Evolutionary conservation across 2,329 filamentous ascomycete genomes (phyloP).

Genomic region (Ascochyta lentis): DNA sequence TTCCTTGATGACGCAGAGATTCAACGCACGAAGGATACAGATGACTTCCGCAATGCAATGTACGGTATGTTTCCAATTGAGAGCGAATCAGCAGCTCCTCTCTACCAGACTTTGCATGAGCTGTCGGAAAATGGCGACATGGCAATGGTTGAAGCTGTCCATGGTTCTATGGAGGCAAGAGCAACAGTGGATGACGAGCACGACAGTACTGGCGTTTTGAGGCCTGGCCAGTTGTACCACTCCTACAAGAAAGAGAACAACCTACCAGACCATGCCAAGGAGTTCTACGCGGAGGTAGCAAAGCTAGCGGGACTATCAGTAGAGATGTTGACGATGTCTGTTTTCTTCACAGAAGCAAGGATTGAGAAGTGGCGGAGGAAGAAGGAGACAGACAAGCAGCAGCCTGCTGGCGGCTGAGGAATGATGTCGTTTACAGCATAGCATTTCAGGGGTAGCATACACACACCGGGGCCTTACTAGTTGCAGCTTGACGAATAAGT

Average conservation of each 20-base stretch:
- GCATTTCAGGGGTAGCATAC: background rate
- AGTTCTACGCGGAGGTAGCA: slow-evolving; percentile 61
- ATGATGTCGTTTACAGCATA: background rate
- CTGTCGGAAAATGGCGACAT: slow-evolving; percentile 34
- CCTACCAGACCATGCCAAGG: slow-evolving; percentile 53
- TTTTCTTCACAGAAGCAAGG: slow-evolving; percentile 56
- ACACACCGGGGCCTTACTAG: background rate
- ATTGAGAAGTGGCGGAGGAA: slow-evolving; percentile 35
- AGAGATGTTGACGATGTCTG: slow-evolving; percentile 58
- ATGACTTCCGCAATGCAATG: slow-evolving; percentile 51
- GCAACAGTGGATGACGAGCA: slow-evolving; percentile 49
- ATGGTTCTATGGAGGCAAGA: slow-evolving; percentile 50
- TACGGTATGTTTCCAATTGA: slow-evolving; percentile 53
- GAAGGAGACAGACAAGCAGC: background rate
- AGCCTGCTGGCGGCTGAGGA: background rate
- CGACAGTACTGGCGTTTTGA: slow-evolving; percentile 26
- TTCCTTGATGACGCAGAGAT: slow-evolving; percentile 60
- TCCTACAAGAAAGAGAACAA: slow-evolving; percentile 57
- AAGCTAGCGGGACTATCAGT: slow-evolving; percentile 59
- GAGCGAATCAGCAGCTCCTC: background rate
- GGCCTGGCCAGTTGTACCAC: slow-evolving; percentile 60
- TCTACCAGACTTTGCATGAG: background rate
- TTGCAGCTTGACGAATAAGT: background rate
- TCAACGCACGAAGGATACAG: slow-evolving; percentile 42
- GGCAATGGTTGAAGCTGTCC: slow-evolving; percentile 53